These are phyloP conservation scores for Colletotrichum shisoi DNA, from an alignment of 2,329 filamentous ascomycete genomes.

Conservation along the genomic window DNA sequence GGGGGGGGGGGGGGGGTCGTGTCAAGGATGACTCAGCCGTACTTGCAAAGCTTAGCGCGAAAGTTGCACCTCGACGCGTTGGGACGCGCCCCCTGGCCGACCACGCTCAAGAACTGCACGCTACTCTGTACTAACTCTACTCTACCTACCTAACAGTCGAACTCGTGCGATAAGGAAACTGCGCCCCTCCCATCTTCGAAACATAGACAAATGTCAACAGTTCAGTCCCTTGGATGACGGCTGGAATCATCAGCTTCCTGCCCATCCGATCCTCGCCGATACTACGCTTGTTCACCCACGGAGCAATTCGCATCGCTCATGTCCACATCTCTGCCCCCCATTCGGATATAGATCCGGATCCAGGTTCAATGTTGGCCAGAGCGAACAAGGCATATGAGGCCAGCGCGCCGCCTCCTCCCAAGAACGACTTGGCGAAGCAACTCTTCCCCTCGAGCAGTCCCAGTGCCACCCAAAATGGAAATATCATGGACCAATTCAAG, in stretches of 20 bases:
- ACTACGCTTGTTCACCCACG: constrained; percentile 43
- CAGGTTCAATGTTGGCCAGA: constrained; percentile 50
- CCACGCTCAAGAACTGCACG: neutral
- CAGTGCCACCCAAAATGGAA: constrained; percentile 52
- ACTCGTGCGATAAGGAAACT: constrained; percentile 18
- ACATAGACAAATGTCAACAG: constrained; percentile 19
- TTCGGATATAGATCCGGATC: constrained; percentile 12
- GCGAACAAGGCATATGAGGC: constrained; percentile 52
- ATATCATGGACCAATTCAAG: constrained; percentile 61
- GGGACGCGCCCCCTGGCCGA: constrained; percentile 7
- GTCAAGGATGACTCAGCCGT: constrained; percentile 19
- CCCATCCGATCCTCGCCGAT: constrained; percentile 51
- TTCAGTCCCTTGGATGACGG: constrained; percentile 49
- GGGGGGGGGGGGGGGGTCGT: too few species aligned
- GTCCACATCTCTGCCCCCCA: constrained; percentile 40
- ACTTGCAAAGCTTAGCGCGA: constrained; percentile 6
- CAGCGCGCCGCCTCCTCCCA: constrained; percentile 47
- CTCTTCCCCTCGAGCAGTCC: constrained; percentile 67
- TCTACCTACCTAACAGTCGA: constrained; percentile 2
- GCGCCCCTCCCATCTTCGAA: constrained; percentile 9
- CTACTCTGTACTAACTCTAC: too few species aligned
- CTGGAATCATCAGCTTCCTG: constrained; percentile 46
- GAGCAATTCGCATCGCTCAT: constrained; percentile 43
- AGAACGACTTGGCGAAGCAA: constrained; percentile 56
- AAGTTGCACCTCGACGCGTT: constrained; percentile 27